Evolutionary conservation across 2,329 filamentous ascomycete species (phyloP).

Genomic region (Aspergillus brunneoviolaceus): DNA sequence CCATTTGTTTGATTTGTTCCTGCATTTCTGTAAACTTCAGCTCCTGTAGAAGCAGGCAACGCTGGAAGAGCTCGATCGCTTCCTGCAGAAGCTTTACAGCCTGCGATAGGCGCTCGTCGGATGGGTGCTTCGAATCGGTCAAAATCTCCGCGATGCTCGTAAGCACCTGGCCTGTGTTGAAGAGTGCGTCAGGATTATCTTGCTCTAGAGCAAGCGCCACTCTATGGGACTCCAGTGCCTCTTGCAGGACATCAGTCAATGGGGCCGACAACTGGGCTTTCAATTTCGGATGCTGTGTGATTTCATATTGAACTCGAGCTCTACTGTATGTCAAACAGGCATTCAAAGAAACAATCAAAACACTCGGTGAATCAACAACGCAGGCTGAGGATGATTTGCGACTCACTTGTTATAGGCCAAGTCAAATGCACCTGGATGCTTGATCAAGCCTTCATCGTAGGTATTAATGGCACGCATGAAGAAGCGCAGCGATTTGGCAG

Average conservation of each 20-base stretch:
- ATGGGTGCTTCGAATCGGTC: slow-evolving; percentile 52
- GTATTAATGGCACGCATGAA: slow-evolving; percentile 63
- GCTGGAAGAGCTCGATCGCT: slow-evolving; percentile 60
- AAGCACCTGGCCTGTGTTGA: slow-evolving; percentile 70
- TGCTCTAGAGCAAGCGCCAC: slow-evolving; percentile 60
- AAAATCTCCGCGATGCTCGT: slow-evolving; percentile 64
- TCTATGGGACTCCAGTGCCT: slow-evolving; percentile 63
- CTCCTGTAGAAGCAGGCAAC: slow-evolving; percentile 56
- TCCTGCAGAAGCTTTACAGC: slow-evolving; percentile 59
- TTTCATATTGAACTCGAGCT: slow-evolving; percentile 67
- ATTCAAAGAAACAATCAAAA: neutral
- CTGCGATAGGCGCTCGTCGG: slow-evolving; percentile 44
- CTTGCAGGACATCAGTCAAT: slow-evolving; percentile 55
- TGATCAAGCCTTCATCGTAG: slow-evolving; percentile 63
- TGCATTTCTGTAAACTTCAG: slow-evolving; percentile 48
- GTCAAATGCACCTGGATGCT: slow-evolving; percentile 64
- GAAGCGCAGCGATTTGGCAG: slow-evolving; percentile 61
- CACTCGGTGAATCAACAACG: neutral
- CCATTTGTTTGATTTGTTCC: slow-evolving; percentile 43
- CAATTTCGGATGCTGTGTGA: slow-evolving; percentile 65
- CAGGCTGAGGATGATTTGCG: neutral
- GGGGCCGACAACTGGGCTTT: slow-evolving; percentile 58
- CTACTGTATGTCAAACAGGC: slow-evolving; percentile 38
- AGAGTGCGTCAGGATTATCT: slow-evolving; percentile 66
- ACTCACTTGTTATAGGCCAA: slow-evolving; percentile 72